Base-by-base conservation (phyloP, 2,329 filamentous ascomycete genomes). In the Teratosphaeria nubilosa region DNA sequence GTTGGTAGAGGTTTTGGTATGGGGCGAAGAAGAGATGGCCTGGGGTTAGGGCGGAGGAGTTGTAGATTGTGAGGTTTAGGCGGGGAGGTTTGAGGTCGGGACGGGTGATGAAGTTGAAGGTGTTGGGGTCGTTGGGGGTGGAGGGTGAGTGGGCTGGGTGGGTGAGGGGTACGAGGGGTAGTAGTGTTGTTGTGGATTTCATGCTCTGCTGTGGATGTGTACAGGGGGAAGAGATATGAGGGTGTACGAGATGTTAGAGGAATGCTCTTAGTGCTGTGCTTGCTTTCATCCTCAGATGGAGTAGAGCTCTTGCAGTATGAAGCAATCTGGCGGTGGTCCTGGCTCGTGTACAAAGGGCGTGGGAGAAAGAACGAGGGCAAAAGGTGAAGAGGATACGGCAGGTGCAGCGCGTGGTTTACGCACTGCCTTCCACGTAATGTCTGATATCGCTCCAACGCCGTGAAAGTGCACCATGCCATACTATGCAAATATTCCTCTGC, bases 11-110 rank as follows among this genome's bases (percentile, higher is more conserved):
- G 5, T 37, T 24, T 10, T 25, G 16, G 45, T 56, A 56, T 25
- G 55, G 55, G 22, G 55, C 55, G 13, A 56, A 13, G 32, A 56
- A 56, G 22, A 45, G 31, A 20, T 52, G 25, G 20, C 55, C 55
- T 25, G 41, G 45, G 13, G 32, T n/a, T 25, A 56, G 25, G 11
- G 34, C 14, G 16, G 25, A 30, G 25, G 25, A 30, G 31, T 53
- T 22, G 31, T 31, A 34, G 51, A 53, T 30, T 7, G 25, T 41
- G 34, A 56, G 24, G n/a, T 56, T 51, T 2, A 41, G 37, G 25
- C 34, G 22, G 6, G 54, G 54, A 16, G 54, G 31, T 27, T 32
- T 51, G 13, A 56, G 34, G 54, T 56, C 54, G 20, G 54, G 54
- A 5, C 54, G 54, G 22, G 54, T 56, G 13, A 56, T 41, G 54